Conservation (phyloP, 495 filamentous ascomycete genomes). For the Gamarada debralockiae region DNA sequence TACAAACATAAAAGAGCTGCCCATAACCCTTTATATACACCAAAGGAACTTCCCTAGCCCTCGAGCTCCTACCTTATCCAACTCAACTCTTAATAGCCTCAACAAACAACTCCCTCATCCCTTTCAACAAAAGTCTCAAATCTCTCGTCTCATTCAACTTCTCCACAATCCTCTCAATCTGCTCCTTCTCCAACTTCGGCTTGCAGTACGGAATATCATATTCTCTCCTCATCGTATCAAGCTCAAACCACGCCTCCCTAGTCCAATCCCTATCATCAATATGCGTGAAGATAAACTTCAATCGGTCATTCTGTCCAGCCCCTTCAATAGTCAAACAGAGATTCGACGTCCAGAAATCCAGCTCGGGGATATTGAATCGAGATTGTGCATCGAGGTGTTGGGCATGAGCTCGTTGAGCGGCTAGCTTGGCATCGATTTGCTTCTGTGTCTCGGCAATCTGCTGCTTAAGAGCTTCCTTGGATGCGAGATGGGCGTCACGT, state of each 20-base stretch:
- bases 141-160: conserved; percentile 79
- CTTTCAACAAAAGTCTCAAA: conserved; percentile 76
- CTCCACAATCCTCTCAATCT: conserved; percentile 69
- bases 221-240: conserved; percentile 74
- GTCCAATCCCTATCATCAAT: conserved; percentile 85
- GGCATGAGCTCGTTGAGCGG: conserved; percentile 46
- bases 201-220: conserved; percentile 75
- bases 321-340: conserved; percentile 88
- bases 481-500: conserved; percentile 68
- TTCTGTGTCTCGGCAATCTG: conserved; percentile 79
- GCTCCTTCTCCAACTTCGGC: conserved; percentile 74
- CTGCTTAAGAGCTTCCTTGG: conserved; percentile 66
- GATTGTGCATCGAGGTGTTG: conserved; percentile 72
- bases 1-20: too few species aligned
- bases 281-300: conserved; percentile 92
- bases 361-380: conserved; percentile 81
- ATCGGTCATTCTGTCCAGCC: conserved; percentile 72
- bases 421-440: conserved; percentile 51
- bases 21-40: too few species aligned
- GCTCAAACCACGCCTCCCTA: conserved; percentile 88
- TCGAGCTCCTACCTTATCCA: not conserved
- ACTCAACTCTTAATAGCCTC: conserved; percentile 45
- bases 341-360: conserved; percentile 93
- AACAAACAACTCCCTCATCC: conserved; percentile 85
- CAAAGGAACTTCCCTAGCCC: too few species aligned